Conservation (phyloP, 1,139 yeast genomes). For the Candida labiduridarum region DNA sequence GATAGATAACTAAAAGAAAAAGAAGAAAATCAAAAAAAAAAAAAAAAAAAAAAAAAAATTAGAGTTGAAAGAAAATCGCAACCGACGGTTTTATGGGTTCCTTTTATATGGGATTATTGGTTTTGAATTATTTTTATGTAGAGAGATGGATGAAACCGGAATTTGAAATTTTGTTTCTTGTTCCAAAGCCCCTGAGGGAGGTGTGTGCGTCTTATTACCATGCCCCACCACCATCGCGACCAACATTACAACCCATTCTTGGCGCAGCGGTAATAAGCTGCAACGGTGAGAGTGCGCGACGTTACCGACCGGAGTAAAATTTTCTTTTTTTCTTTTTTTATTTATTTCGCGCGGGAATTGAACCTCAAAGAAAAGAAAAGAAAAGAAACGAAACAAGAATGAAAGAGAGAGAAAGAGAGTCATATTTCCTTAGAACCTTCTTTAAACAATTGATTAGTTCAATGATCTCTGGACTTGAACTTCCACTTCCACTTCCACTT, state of each 20-base stretch:
- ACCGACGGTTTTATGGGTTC: background rate
- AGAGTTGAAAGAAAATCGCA: background rate
- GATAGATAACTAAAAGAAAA: background rate
- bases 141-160: conserved; percentile 1
- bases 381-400: too few species aligned
- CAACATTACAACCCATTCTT: background rate
- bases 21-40: background rate
- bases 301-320: too few species aligned
- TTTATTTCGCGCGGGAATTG: conserved; percentile 8
- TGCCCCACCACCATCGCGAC: too few species aligned
- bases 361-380: background rate
- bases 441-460: too few species aligned
- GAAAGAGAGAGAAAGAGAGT: too few species aligned
- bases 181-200: conserved; percentile 2
- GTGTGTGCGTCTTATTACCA: too few species aligned
- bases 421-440: too few species aligned
- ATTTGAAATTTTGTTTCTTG: background rate
- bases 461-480: too few species aligned
- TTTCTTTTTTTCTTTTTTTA: too few species aligned
- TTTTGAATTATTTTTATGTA: background rate
- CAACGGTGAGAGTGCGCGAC: too few species aligned
- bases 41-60: background rate
- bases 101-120: background rate
- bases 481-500: too few species aligned
- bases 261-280: too few species aligned